Percentiles rank a stretch among this genome's conserved stretches.
phyloP scores from a whole-genome alignment of 2,329 filamentous ascomycete genomes.

The Aspergillus fumigatiaffinis region DNA sequence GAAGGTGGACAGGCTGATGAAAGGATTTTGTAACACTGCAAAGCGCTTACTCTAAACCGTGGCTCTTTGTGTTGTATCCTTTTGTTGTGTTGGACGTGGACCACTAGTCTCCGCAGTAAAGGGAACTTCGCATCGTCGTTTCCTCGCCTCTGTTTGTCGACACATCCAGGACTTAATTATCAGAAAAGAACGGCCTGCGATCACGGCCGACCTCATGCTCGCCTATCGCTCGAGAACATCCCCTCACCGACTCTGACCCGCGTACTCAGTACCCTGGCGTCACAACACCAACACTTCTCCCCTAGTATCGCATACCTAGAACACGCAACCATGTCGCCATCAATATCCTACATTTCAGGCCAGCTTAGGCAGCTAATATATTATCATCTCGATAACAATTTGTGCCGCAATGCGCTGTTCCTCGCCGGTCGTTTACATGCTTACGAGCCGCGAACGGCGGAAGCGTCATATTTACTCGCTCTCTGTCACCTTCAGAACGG shows the following conservation, averaged over 20 bases:
- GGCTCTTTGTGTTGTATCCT: neutral
- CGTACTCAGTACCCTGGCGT: neutral
- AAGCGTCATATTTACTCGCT: conserved; percentile 77
- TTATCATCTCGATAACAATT: conserved; percentile 82
- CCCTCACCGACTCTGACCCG: neutral
- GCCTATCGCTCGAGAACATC: neutral
- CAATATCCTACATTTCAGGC: conserved; percentile 51
- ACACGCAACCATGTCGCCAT: conserved; percentile 49
- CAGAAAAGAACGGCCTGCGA: neutral
- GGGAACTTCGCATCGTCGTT: conserved; percentile 11
- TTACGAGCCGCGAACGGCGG: conserved; percentile 74
- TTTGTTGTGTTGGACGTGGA: neutral
- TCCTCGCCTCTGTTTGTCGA: conserved; percentile 11
- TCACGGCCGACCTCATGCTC: neutral
- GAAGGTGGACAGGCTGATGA: neutral
- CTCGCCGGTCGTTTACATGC: conserved; percentile 82
- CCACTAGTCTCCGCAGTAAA: neutral
- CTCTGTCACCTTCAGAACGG: conserved; percentile 80
- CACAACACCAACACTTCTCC: neutral
- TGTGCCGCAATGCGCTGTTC: conserved; percentile 87
- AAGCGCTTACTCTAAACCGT: neutral
- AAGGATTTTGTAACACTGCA: neutral
- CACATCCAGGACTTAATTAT: neutral
- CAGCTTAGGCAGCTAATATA: conserved; percentile 64
- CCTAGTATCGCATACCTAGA: neutral